Percentiles rank a stretch among this genome's conserved stretches.
phyloP scores from a whole-genome alignment of 305 asterid genomes.

The Fraxinus angustifolia region DNA sequence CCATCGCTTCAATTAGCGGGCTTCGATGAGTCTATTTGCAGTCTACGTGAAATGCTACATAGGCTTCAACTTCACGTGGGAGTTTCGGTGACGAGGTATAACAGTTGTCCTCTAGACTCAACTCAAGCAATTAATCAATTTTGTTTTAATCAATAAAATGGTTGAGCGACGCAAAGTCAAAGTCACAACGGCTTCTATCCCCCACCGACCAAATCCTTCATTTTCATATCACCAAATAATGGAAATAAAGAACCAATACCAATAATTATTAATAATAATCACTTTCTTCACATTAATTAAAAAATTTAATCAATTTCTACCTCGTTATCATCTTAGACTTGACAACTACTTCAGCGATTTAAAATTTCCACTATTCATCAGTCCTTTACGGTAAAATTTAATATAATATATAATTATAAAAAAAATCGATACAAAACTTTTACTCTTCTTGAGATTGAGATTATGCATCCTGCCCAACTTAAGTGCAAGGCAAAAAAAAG shows the following conservation, averaged over 20 bases:
- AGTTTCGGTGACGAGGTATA: too few species aligned
- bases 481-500: not conserved
- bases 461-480: not conserved
- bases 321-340: not conserved
- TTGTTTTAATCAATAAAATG: not conserved
- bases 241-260: not conserved
- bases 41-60: too few species aligned
- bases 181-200: conserved; percentile 12
- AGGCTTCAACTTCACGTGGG: too few species aligned
- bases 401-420: not conserved
- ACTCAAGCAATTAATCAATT: not conserved
- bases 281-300: not conserved
- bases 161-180: conserved; percentile 29
- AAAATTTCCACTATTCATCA: not conserved
- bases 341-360: not conserved
- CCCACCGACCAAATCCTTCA: conserved; percentile 29
- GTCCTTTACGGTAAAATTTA: not conserved
- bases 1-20: too few species aligned
- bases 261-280: not conserved
- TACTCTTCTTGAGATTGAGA: too few species aligned
- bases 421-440: not conserved
- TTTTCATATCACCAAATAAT: not conserved
- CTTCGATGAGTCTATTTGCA: too few species aligned
- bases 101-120: not conserved
- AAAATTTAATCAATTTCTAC: not conserved